Base-by-base conservation (phyloP, 108 stramenopile species). In the Cyclostephanos tholiformis region DNA sequence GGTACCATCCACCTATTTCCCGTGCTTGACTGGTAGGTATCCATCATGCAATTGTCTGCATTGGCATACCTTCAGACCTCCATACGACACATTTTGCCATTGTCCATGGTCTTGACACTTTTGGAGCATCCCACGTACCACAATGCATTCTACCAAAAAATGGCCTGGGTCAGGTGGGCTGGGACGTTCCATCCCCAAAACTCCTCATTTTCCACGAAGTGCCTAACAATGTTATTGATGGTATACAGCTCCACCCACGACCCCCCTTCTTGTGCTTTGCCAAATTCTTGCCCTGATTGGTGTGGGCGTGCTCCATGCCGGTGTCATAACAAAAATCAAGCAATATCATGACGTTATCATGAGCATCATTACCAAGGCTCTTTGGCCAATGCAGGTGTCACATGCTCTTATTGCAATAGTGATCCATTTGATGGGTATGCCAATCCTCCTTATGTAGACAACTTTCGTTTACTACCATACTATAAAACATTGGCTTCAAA, bases 121-220 rank as follows among this genome's bases (percentile, higher is more conserved):
- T 74, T 44, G 46, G 49, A 66, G 26, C 74, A 75, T 36, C 66
- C 74, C 9, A 75, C 49, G 67, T 75, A 75, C 6, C 63, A 27
- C 19, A 59, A 59, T 11, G 74, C 35, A 32, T 67, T 62, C 74
- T 66, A 75, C 22, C n/a, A n/a, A n/a, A n/a, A n/a, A n/a, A 61
- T 36, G 23, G 58, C 57, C 48, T 67, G 66, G 2, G 74, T 75
- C 48, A 67, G 61, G 50, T 75, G 74, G 16, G 74, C 74, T 27
- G 67, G 67, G 6, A 0, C 36, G 27, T 67, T 53, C 74, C 74
- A 75, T 26, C 60, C 50, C 49, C 67, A 61, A 23, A 52, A 62
- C 13, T 75, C 67, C 41, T 75, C 74, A 26, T 67, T 75, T 32
- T 75, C 74, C 26, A 67, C 44, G 51, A 65, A 75, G n/a, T 69